A percentile compares a stretch with the other conserved stretches of the same genome.
Conservation (phyloP, 1,284 basidiomycete species). For the Boletus chippewaensis region DNA sequence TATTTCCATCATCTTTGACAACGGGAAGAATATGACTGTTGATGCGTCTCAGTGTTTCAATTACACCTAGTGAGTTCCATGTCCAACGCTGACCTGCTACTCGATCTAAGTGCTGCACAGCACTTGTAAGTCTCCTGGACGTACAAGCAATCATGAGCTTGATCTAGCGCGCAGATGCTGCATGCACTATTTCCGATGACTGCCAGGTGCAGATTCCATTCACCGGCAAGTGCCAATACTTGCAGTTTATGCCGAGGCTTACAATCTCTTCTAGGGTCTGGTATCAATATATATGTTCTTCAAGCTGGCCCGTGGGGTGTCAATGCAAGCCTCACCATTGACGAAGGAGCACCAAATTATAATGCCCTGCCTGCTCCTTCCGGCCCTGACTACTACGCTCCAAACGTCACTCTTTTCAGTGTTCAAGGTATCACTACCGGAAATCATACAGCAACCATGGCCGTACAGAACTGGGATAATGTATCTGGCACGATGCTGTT, state of each 20-base stretch:
- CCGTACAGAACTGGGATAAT: slow-evolving; percentile 8
- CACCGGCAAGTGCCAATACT: slow-evolving; percentile 1
- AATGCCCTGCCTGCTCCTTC: slow-evolving; percentile 9
- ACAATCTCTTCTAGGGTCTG: slow-evolving; percentile 16
- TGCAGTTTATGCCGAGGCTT: not conserved
- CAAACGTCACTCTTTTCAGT: slow-evolving; percentile 17
- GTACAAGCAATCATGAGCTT: not conserved
- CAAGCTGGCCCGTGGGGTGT: slow-evolving; percentile 16
- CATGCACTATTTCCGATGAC: slow-evolving; percentile 8
- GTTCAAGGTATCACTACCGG: slow-evolving; percentile 14
- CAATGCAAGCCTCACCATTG: slow-evolving; percentile 15
- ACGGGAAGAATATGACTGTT: slow-evolving; percentile 14
- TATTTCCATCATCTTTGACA: slow-evolving; percentile 11
- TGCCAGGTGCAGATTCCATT: slow-evolving; percentile 21
- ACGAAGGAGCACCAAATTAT: slow-evolving; percentile 8
- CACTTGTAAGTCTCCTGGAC: slow-evolving; percentile 8
- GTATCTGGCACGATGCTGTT: slow-evolving; percentile 14
- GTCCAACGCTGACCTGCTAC: too few relatives aligned
- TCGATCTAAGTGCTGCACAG: slow-evolving; percentile 1
- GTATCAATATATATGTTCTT: slow-evolving; percentile 18
- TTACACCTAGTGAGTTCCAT: slow-evolving; percentile 14
- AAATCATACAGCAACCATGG: slow-evolving; percentile 14
- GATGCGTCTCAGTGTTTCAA: slow-evolving; percentile 20
- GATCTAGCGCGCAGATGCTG: slow-evolving; percentile 9
- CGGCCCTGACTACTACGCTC: slow-evolving; percentile 4